Conservation (phyloP, 176 grass and related monocot genomes). For the Eragrostis nindensis region DNA sequence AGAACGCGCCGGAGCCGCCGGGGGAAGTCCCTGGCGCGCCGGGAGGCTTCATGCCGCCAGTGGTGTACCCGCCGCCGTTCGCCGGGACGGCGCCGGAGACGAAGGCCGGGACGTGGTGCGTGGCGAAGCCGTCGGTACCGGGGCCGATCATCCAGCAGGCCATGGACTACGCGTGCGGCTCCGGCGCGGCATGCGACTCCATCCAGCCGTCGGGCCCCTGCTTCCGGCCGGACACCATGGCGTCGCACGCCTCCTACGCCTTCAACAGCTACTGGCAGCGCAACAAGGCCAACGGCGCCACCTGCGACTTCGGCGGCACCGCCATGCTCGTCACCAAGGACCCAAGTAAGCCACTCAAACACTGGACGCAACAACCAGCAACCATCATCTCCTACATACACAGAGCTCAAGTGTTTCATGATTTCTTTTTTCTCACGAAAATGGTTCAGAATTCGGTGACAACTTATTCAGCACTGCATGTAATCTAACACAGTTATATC, state of each 20-base stretch:
- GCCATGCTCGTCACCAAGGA: conserved; percentile 92
- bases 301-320: conserved; percentile 85
- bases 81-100: conserved; percentile 35
- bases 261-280: conserved; percentile 95
- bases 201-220: conserved; percentile 58
- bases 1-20: conserved; percentile 27
- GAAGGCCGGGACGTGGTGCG: conserved; percentile 57
- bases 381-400: not conserved
- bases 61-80: conserved; percentile 60
- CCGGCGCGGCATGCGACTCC: conserved; percentile 71
- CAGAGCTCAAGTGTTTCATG: no score
- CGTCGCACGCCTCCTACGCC: conserved; percentile 78
- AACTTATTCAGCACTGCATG: not conserved
- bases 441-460: not conserved
- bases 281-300: conserved; percentile 73
- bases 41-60: conserved; percentile 63
- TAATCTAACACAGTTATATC: no score
- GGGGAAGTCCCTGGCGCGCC: not conserved
- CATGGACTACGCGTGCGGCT: conserved; percentile 91
- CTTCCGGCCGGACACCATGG: conserved; percentile 71
- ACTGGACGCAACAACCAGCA: no score
- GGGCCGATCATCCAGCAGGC: conserved; percentile 69
- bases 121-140: conserved; percentile 85
- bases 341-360: conserved; percentile 97
- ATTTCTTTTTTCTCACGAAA: no score